Base-by-base conservation (phyloP, 179 eudicot genomes). In the Patellifolia procumbens region DNA sequence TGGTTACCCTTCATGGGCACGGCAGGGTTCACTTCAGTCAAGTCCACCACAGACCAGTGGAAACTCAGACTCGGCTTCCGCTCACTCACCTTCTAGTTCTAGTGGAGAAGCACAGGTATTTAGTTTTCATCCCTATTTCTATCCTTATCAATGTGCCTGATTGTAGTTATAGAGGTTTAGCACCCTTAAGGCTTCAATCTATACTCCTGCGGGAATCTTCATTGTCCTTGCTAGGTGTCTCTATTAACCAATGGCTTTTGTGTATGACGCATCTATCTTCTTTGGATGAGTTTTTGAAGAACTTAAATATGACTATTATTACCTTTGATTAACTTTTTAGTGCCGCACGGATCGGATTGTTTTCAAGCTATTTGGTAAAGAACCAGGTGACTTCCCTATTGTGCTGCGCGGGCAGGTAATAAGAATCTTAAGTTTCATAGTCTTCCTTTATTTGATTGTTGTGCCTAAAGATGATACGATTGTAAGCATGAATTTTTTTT, bases 51-150 rank as follows among this genome's bases (percentile, higher is more conserved):
- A n/a, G n/a, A n/a, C n/a, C n/a, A n/a, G n/a, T n/a, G n/a, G n/a
- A n/a, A n/a, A n/a, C n/a, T n/a, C 98, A 68, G 94, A 86, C 71
- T 88, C 94, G n/a, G 86, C 86, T 9, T 80, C 90, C 42, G 86
- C 88, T 48, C 94, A 71, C 45, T 93, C 96, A 68, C 94, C 90
- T 74, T 89, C 98, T 79, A 88, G 94, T 81, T 93, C 92, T 60
- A 87, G 91, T 69, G 97, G 94, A 61, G 98, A 91, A 73, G 89
- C 87, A 74, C 97, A 91, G 97, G 98, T 92, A 81, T 17, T 43
- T 51, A 22, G 32, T 3, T 32, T 62, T 74, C 10, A 0, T n/a
- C n/a, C n/a, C n/a, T n/a, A n/a, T n/a, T n/a, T n/a, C n/a, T n/a
- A n/a, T n/a, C n/a, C n/a, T n/a, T 39, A 28, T 35, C 17, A 5